Percentiles rank a stretch among this genome's conserved stretches.
Evolutionary conservation across 202 grass and related monocot genomes (phyloP).

Genomic region (Musa balbisiana): DNA sequence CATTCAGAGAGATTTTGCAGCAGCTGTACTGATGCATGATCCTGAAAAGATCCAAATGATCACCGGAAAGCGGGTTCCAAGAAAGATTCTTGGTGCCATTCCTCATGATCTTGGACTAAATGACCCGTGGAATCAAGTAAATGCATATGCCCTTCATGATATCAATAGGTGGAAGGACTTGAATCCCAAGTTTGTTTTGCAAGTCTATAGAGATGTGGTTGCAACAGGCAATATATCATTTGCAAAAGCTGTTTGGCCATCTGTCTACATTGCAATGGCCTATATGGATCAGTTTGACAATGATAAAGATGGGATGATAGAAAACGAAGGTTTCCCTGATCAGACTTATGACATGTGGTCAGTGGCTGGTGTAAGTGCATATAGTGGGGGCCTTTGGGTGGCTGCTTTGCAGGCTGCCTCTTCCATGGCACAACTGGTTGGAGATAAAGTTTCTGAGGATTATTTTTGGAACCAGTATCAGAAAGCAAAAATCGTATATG

Average conservation of each 20-base stretch:
- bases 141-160: slow-evolving; percentile 64
- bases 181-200: slow-evolving; percentile 88
- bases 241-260: slow-evolving; percentile 53
- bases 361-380: slow-evolving; percentile 56
- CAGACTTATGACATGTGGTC: slow-evolving; percentile 83
- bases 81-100: slow-evolving; percentile 57
- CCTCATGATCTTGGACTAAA: slow-evolving; percentile 71
- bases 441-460: slow-evolving; percentile 30
- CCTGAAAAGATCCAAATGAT: slow-evolving; percentile 31
- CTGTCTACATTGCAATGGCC: slow-evolving; percentile 75
- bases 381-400: slow-evolving; percentile 68
- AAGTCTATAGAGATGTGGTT: slow-evolving; percentile 59
- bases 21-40: slow-evolving; percentile 65
- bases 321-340: slow-evolving; percentile 65
- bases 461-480: slow-evolving; percentile 34
- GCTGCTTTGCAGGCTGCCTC: slow-evolving; percentile 59
- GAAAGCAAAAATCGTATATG: slow-evolving; percentile 42
- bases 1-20: slow-evolving; percentile 70
- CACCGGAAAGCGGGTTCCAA: slow-evolving; percentile 13
- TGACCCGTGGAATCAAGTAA: slow-evolving; percentile 69
- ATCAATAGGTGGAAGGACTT: slow-evolving; percentile 75
- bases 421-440: slow-evolving; percentile 50
- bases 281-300: slow-evolving; percentile 88
- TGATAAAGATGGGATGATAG: slow-evolving; percentile 74
- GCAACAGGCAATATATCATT: slow-evolving; percentile 44